Evolutionary conservation across 73 alveolate species (phyloP).

Genomic region (Paramecium sexaurelia): DNA sequence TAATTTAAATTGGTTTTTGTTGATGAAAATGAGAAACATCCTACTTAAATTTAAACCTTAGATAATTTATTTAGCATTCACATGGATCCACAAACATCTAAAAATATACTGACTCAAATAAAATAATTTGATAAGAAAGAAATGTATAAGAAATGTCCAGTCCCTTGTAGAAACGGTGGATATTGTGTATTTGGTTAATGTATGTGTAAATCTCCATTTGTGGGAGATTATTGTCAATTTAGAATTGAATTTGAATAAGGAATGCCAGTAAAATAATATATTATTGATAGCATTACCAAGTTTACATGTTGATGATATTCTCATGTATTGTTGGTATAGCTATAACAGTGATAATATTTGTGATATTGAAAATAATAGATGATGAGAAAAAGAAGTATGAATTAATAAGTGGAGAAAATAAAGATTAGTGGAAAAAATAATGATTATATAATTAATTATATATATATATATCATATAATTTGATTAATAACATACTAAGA

Average conservation of each 20-base stretch:
- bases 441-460: too few relatives aligned
- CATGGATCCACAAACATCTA: not conserved
- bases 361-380: not conserved
- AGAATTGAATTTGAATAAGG: not conserved
- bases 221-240: slow-evolving; percentile 47
- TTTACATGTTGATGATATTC: slow-evolving; percentile 1
- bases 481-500: not conserved
- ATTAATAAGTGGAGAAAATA: not conserved
- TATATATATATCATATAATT: too few relatives aligned
- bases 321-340: slow-evolving; percentile 23
- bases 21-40: not conserved
- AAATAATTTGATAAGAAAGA: slow-evolving; percentile 16
- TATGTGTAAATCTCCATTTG: slow-evolving; percentile 55
- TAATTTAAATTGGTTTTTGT: slow-evolving; percentile 8
- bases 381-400: slow-evolving; percentile 50
- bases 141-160: slow-evolving; percentile 44
- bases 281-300: slow-evolving; percentile 44
- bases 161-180: slow-evolving; percentile 47
- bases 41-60: not conserved
- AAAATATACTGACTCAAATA: not conserved
- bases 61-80: slow-evolving; percentile 2
- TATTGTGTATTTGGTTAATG: slow-evolving; percentile 56
- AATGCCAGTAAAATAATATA: not conserved
- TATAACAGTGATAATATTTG: not conserved
- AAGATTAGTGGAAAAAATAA: not conserved